Conservation (phyloP, 179 eudicot genomes). For the Dionaea muscipula region DNA sequence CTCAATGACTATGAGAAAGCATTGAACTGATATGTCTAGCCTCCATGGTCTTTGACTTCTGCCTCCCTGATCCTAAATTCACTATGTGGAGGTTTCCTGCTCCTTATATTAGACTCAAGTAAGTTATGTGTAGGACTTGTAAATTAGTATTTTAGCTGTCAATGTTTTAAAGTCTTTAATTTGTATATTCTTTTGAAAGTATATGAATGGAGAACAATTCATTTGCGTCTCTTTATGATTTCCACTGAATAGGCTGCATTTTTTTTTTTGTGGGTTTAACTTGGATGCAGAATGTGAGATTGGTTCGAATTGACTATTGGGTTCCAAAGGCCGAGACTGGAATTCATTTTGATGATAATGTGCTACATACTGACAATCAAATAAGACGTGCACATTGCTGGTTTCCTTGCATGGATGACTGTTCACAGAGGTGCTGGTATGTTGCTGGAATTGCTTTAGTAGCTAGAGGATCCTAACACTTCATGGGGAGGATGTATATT, state of each 20-base stretch:
- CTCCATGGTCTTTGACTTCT: background rate
- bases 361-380: slow-evolving; percentile 85
- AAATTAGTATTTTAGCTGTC: too few relatives aligned
- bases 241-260: too few relatives aligned
- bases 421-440: slow-evolving; percentile 86
- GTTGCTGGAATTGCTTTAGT: slow-evolving; percentile 12
- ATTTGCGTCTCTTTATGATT: too few relatives aligned
- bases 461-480: slow-evolving; percentile 10
- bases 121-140: too few relatives aligned
- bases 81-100: background rate
- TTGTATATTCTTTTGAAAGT: background rate
- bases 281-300: slow-evolving; percentile 89
- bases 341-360: slow-evolving; percentile 64
- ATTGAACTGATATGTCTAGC: background rate
- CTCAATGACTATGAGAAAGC: background rate
- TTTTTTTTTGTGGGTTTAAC: slow-evolving; percentile 52
- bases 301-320: slow-evolving; percentile 86
- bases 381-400: slow-evolving; percentile 95
- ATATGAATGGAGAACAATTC: slow-evolving; percentile 9
- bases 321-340: slow-evolving; percentile 93
- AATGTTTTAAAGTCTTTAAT: background rate
- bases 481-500: background rate
- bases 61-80: background rate
- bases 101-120: too few relatives aligned
- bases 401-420: slow-evolving; percentile 96